phyloP scores from a whole-genome alignment of 495 filamentous ascomycete species.

The Aspergillus avenaceus region DNA sequence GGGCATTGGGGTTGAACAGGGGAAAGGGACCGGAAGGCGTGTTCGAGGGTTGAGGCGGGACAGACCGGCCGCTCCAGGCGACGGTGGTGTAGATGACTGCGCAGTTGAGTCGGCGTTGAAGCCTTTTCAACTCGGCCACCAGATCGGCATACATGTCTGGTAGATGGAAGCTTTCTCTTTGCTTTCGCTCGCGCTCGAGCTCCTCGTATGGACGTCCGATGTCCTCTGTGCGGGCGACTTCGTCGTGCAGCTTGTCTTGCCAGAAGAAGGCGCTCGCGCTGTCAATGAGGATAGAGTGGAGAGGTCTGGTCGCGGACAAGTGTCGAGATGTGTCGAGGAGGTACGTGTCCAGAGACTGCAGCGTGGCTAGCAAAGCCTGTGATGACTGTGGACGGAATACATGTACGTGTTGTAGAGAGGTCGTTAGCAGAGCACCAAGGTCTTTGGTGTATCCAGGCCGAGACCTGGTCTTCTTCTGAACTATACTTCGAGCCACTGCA shows the following conservation, averaged over 20 bases:
- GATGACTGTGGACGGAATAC: slow-evolving; percentile 55
- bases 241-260: slow-evolving; percentile 50
- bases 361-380: slow-evolving; percentile 46
- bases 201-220: slow-evolving; percentile 30
- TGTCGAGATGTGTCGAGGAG: slow-evolving; percentile 48
- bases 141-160: slow-evolving; percentile 33
- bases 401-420: slow-evolving; percentile 45
- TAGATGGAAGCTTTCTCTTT: slow-evolving; percentile 30
- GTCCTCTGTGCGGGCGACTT: slow-evolving; percentile 37
- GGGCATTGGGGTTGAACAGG: slow-evolving; percentile 17
- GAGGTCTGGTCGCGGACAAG: slow-evolving; percentile 36
- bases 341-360: slow-evolving; percentile 45
- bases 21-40: slow-evolving; percentile 9
- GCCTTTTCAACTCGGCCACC: slow-evolving; percentile 27
- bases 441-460: slow-evolving; percentile 9
- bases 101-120: slow-evolving; percentile 37
- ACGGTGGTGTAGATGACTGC: slow-evolving; percentile 36
- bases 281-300: slow-evolving; percentile 52
- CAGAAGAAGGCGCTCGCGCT: slow-evolving; percentile 55
- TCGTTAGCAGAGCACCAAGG: slow-evolving; percentile 26
- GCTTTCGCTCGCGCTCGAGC: slow-evolving; percentile 24
- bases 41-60: slow-evolving; percentile 2
- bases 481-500: slow-evolving; percentile 28
- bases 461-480: slow-evolving; percentile 8
- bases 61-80: slow-evolving; percentile 14